Evolutionary conservation across 2,329 filamentous ascomycete species (phyloP).

Genomic region (Zopfia rhizophila): DNA sequence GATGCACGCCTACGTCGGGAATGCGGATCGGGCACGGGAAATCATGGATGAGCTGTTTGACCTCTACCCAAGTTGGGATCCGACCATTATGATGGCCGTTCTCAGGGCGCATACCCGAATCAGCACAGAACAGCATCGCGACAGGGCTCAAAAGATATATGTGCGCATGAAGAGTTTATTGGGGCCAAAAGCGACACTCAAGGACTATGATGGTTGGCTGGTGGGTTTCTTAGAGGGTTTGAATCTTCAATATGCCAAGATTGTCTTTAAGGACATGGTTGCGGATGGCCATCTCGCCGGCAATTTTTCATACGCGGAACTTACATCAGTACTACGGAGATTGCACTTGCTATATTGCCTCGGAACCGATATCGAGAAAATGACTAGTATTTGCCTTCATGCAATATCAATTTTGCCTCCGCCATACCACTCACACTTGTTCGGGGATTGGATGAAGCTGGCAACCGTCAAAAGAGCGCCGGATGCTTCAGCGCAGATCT

Average conservation of each 20-base stretch:
- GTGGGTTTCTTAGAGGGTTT: slow-evolving; percentile 75
- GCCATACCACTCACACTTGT: slow-evolving; percentile 77
- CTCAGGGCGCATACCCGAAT: slow-evolving; percentile 72
- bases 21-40: slow-evolving; percentile 68
- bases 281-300: slow-evolving; percentile 57
- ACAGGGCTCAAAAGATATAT: slow-evolving; percentile 61
- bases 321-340: slow-evolving; percentile 35
- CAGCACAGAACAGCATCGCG: slow-evolving; percentile 51
- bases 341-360: slow-evolving; percentile 41
- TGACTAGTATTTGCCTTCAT: slow-evolving; percentile 43
- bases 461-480: slow-evolving; percentile 72
- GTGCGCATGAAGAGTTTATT: slow-evolving; percentile 70
- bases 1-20: slow-evolving; percentile 69
- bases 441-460: slow-evolving; percentile 88
- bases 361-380: slow-evolving; percentile 38
- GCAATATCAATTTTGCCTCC: slow-evolving; percentile 65
- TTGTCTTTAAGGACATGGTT: slow-evolving; percentile 92
- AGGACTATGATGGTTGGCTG: slow-evolving; percentile 80
- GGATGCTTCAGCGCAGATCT: slow-evolving; percentile 75
- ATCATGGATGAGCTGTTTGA: slow-evolving; percentile 66
- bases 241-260: slow-evolving; percentile 73
- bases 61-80: slow-evolving; percentile 57
- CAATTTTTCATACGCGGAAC: slow-evolving; percentile 47
- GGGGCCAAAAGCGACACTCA: slow-evolving; percentile 70
- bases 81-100: slow-evolving; percentile 72